A percentile compares a stretch with the other conserved stretches of the same genome.
Evolutionary conservation across 768 basidiomycete species (phyloP).

Genomic region (Rhodosporidiobolus odoratus): DNA sequence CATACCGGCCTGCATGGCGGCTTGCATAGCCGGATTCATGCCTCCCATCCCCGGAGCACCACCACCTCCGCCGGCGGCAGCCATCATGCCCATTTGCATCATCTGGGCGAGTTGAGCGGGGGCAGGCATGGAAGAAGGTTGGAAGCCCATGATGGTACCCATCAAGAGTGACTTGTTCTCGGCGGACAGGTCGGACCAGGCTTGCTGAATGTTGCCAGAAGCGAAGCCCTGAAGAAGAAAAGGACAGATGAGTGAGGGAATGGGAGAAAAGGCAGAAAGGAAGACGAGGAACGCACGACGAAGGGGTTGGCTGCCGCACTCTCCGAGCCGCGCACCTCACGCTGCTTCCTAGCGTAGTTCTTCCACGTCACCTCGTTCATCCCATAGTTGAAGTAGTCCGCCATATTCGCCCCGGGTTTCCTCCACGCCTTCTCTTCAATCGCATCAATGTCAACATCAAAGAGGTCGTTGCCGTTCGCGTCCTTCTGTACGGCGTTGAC

Average conservation of each 20-base stretch:
- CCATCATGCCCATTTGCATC: slow-evolving; percentile 12
- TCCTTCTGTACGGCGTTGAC: slow-evolving; percentile 38
- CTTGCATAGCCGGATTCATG: slow-evolving; percentile 18
- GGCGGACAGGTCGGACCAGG: slow-evolving; percentile 41
- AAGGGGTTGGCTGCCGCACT: slow-evolving; percentile 72
- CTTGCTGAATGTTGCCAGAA: slow-evolving; percentile 54
- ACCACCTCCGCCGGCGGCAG: not conserved
- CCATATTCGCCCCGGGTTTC: slow-evolving; percentile 80
- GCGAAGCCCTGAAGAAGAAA: slow-evolving; percentile 75
- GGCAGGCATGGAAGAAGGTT: slow-evolving; percentile 40
- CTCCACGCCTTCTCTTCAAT: slow-evolving; percentile 59
- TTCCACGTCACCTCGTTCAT: slow-evolving; percentile 97
- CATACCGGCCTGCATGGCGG: not conserved
- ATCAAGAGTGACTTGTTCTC: slow-evolving; percentile 41
- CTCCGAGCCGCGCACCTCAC: slow-evolving; percentile 70
- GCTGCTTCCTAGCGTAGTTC: slow-evolving; percentile 76
- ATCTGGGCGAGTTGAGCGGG: slow-evolving; percentile 33
- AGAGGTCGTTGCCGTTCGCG: slow-evolving; percentile 39
- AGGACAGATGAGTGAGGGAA: slow-evolving; percentile 52
- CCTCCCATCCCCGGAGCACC: slow-evolving; percentile 48
- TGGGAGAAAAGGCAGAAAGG: no score
- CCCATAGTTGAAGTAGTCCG: slow-evolving; percentile 99
- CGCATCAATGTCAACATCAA: slow-evolving; percentile 43
- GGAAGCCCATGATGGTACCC: slow-evolving; percentile 53
- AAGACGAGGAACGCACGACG: slow-evolving; percentile 4